Conservation (phyloP, 169 alveolate genomes). For the Plasmodium knowlesi region DNA sequence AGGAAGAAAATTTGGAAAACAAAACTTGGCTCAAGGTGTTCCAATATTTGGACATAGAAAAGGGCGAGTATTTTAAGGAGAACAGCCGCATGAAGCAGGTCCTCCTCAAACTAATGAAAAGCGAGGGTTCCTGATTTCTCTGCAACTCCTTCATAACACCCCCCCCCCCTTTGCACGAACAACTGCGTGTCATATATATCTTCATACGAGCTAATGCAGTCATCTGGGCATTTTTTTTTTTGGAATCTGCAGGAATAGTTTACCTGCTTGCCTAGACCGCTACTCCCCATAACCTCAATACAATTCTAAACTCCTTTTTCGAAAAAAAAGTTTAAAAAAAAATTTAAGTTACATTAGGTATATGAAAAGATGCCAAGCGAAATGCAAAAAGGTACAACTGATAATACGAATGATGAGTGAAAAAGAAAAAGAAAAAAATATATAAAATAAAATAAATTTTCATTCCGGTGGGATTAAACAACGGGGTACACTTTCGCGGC, state of each 20-base stretch:
- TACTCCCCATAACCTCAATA: background rate
- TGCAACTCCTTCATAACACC: background rate
- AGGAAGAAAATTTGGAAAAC: constrained; percentile 58
- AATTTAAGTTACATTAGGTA: background rate
- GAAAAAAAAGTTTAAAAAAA: background rate
- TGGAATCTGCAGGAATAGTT: background rate
- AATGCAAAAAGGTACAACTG: background rate
- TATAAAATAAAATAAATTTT: background rate
- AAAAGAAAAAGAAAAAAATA: too few species aligned
- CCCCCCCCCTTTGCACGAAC: background rate
- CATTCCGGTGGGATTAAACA: background rate
- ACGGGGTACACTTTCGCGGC: background rate
- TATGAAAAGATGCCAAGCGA: background rate
- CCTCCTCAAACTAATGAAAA: constrained; percentile 32
- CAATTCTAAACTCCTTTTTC: background rate
- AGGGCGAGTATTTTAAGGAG: constrained; percentile 66
- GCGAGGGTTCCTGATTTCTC: constrained; percentile 29
- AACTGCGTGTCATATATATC: background rate
- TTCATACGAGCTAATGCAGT: background rate
- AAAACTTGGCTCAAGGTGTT: constrained; percentile 56
- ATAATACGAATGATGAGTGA: background rate
- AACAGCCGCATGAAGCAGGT: constrained; percentile 67
- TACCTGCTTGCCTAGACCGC: background rate
- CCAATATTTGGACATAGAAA: constrained; percentile 54
- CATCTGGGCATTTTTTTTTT: background rate